Evolutionary conservation across 139 green algal genomes (phyloP).

Genomic region (Limnomonas spitsbergensis): DNA sequence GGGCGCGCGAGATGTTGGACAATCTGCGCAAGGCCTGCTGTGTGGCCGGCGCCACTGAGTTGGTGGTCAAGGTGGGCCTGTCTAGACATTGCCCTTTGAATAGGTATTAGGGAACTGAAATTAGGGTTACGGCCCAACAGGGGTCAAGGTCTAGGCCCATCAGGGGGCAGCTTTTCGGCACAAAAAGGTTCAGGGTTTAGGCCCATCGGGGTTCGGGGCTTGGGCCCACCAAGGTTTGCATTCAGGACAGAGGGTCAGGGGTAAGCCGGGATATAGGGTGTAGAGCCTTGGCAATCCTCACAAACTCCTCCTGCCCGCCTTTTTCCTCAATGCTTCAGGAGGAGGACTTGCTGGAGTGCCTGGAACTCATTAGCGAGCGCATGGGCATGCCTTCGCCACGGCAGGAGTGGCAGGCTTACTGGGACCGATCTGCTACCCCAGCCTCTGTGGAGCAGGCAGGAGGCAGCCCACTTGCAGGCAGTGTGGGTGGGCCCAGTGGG

Average conservation of each 20-base stretch:
- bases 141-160: not conserved
- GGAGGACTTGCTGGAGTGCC: slow-evolving; percentile 54
- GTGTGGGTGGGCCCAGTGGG: too few relatives aligned
- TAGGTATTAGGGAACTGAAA: not conserved
- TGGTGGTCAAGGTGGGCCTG: too few relatives aligned
- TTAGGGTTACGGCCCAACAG: not conserved
- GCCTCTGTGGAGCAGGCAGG: not conserved
- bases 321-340: slow-evolving; percentile 31
- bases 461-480: too few relatives aligned
- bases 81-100: too few relatives aligned
- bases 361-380: slow-evolving; percentile 54
- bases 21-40: slow-evolving; percentile 81
- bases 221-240: not conserved
- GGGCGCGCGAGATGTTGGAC: slow-evolving; percentile 62
- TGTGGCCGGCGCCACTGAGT: slow-evolving; percentile 61
- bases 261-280: not conserved
- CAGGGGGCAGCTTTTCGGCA: not conserved
- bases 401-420: not conserved
- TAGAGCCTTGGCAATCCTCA: not conserved
- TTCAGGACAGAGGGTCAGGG: not conserved
- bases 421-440: too few relatives aligned
- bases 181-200: not conserved
- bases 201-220: too few relatives aligned
- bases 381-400: slow-evolving; percentile 17
- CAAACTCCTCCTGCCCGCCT: not conserved